Base-by-base conservation (phyloP, 2,329 filamentous ascomycete genomes). In the Emmonsia crescens region DNA sequence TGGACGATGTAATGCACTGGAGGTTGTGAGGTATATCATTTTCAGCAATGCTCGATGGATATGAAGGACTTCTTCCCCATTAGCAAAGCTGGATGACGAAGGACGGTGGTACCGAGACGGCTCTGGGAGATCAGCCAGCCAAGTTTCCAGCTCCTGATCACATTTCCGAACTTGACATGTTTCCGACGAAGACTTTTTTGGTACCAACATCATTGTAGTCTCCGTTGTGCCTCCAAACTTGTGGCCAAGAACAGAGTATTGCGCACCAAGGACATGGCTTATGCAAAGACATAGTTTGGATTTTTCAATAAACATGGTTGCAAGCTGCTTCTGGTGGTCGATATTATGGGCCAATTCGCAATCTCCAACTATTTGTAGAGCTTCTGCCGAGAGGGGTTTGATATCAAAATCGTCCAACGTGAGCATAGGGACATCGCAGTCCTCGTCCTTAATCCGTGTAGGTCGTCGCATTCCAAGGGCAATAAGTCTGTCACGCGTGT, bases 371-470 rank as follows among this genome's bases (percentile, higher is more conserved):
- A 95, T 83, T 65, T 87, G 82, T 16, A 83, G 82, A 64, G 90
- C 85, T 57, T 84, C 83, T 12, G 88, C 84, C 1, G 89, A 80
- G 14, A 93, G 81, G 0, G 83, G 72, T 54, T 83, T 80, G 66
- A 90, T 85, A 69, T 96, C 91, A 70, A 97, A 96, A 71, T 97
- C 93, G 66, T 84, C 81, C 67, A 94, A 79, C 16, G 84, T 85
- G 58, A 96, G 80, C 89, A 96, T 94, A 0, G 92, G 90, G 36
- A 96, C 91, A 71, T 96, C 90, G 71, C 90, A 96, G 73, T 96
- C 92, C 69, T 94, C 89, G 63, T 91, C 87, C 79, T 95, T 95
- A 75, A 96, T 95, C 60, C 92, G 83, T 46, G 91, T 96, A 4
- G 92, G 92, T 60, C 93, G 85, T 61, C 93, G 85, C 92, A 96